Conservation (phyloP, 108 stramenopile species). For the Epithemia pelagica region DNA sequence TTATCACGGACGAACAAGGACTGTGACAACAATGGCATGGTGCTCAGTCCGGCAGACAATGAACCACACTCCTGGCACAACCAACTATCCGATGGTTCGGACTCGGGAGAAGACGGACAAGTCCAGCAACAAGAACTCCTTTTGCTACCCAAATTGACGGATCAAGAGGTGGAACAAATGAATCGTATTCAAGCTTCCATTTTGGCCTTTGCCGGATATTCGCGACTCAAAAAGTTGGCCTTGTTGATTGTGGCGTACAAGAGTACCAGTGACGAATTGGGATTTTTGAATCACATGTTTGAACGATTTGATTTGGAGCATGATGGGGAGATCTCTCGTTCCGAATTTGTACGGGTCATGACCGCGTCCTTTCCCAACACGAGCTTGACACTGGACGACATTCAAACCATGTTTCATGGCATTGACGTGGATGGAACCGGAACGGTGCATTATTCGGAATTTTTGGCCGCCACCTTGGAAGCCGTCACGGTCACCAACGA, state of each 20-base stretch:
- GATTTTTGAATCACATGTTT: conserved; percentile 45
- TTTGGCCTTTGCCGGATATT: conserved; percentile 38
- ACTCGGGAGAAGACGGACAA: background rate
- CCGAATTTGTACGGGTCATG: conserved; percentile 68
- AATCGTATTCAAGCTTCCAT: conserved; percentile 37
- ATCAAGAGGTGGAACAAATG: conserved; percentile 10
- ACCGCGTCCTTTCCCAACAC: conserved; percentile 16
- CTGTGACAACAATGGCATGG: background rate
- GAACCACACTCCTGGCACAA: background rate
- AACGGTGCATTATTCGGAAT: conserved; percentile 81
- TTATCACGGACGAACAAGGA: background rate
- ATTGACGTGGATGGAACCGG: conserved; percentile 77
- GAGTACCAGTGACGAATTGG: conserved; percentile 58
- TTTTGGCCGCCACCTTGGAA: conserved; percentile 82
- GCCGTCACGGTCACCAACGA: background rate
- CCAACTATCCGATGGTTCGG: background rate
- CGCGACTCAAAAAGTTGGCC: conserved; percentile 53
- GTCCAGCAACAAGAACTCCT: background rate
- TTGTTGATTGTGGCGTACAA: conserved; percentile 68
- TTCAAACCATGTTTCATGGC: conserved; percentile 42
- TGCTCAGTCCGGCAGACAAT: background rate
- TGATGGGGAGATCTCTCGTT: conserved; percentile 49
- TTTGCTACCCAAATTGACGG: too few relatives aligned
- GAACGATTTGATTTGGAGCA: conserved; percentile 44
- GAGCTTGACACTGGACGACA: background rate